These are phyloP conservation scores for Stephania cephalantha DNA, from an alignment of 164 flowering plant species.

Conservation along the genomic window DNA sequence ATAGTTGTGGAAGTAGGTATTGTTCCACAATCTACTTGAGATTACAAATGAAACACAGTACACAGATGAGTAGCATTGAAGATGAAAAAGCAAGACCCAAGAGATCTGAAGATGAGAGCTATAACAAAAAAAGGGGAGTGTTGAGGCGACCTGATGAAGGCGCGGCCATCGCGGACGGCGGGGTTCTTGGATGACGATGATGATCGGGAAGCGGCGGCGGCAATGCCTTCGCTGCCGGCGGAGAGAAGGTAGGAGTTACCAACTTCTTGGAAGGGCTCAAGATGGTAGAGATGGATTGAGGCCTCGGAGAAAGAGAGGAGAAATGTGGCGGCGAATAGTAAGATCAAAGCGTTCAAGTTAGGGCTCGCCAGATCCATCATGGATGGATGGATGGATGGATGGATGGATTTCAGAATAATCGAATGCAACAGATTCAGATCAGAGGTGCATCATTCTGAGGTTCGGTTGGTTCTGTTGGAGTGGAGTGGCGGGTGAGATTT, in stretches of 20 bases:
- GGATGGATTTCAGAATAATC: no score
- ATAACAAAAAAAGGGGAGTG: no score
- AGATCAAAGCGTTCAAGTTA: neutral
- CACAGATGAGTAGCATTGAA: no score
- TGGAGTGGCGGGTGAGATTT: no score
- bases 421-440: no score
- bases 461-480: neutral
- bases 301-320: neutral
- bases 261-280: constrained; percentile 56
- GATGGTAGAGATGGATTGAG: constrained; percentile 69
- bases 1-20: no score
- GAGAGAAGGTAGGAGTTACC: constrained; percentile 75
- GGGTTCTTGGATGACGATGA: constrained; percentile 11
- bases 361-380: constrained; percentile 11
- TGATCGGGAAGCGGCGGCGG: constrained; percentile 35
- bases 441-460: neutral
- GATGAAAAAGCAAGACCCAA: no score
- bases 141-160: constrained; percentile 45
- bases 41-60: no score
- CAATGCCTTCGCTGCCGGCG: constrained; percentile 89
- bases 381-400: no score
- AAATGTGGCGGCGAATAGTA: neutral
- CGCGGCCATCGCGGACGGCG: constrained; percentile 25
- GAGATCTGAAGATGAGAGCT: no score
- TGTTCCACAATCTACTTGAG: no score